A percentile compares a stretch with the other conserved stretches of the same genome.
phyloP scores from a whole-genome alignment of 305 asterid species.

The Fraxinus dipetala region DNA sequence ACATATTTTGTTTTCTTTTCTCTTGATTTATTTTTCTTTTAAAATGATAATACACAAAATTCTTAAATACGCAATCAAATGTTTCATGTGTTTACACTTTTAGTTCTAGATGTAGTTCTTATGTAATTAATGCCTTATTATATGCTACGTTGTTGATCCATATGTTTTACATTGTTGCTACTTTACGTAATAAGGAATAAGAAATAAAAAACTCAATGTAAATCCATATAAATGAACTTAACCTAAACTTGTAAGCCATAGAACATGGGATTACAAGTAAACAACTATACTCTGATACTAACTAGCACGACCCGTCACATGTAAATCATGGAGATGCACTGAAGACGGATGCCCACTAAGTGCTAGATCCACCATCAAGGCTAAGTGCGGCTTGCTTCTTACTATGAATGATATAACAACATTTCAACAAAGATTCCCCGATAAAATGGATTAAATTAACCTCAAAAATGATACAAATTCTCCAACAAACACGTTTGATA shows the following conservation, averaged over 20 bases:
- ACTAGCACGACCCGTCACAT: background rate
- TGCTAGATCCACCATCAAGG: background rate
- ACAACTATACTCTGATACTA: too few species aligned
- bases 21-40: background rate
- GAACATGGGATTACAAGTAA: background rate
- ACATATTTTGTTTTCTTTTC: background rate
- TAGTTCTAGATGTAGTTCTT: background rate
- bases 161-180: background rate
- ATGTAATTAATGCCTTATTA: background rate
- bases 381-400: background rate
- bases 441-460: background rate
- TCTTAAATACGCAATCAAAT: background rate
- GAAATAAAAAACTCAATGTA: background rate
- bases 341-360: background rate
- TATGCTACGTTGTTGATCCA: background rate
- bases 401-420: background rate
- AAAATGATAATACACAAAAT: background rate
- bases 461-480: background rate
- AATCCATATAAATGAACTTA: background rate
- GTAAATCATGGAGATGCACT: background rate
- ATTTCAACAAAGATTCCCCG: background rate
- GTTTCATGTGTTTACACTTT: background rate
- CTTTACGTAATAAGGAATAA: background rate
- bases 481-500: background rate
- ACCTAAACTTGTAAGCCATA: background rate